A percentile compares a stretch with the other conserved stretches of the same genome.
These are phyloP conservation scores for Backusella tarrabulga DNA, from an alignment of 192 early-diverging fungal species.

Conservation along the genomic window DNA sequence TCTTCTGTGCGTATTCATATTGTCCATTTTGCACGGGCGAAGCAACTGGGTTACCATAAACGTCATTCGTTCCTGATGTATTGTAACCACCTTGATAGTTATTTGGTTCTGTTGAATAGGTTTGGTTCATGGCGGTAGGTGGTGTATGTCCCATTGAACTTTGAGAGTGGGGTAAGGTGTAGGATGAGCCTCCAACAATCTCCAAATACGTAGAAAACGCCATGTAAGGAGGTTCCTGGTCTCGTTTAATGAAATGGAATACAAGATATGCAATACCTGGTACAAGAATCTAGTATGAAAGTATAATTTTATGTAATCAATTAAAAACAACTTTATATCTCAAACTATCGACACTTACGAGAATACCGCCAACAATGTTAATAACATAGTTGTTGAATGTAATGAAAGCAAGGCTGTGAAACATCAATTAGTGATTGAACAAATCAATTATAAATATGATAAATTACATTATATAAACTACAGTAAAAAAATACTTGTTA, in stretches of 20 bases:
- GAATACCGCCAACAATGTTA: background rate
- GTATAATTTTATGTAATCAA: background rate
- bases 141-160: background rate
- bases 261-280: background rate
- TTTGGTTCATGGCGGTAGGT: background rate
- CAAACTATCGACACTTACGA: background rate
- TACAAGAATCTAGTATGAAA: background rate
- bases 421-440: background rate
- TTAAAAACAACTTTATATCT: background rate
- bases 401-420: slow-evolving; percentile 9
- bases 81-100: background rate
- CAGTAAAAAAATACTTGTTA: background rate
- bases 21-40: background rate
- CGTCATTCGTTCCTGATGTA: background rate
- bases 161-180: background rate
- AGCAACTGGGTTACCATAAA: background rate
- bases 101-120: background rate
- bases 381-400: slow-evolving; percentile 1
- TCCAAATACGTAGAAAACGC: background rate
- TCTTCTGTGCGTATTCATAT: slow-evolving; percentile 2
- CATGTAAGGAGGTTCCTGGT: slow-evolving; percentile 1
- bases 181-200: background rate
- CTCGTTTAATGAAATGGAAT: background rate
- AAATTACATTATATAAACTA: slow-evolving; percentile 13
- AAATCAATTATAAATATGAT: background rate